Percentiles rank a stretch among this genome's conserved stretches.
phyloP scores from a whole-genome alignment of 306 rosid species.

The peach (Prunus persica) region Prunus_persica_NCBIv2 NC_034009.1:27254501-27255000 shows the following conservation, averaged over 20 bases:
- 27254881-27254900: too few species aligned
- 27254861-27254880: too few species aligned
- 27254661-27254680: not conserved
- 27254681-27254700: not conserved
- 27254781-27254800: too few species aligned
- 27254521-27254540: not conserved
- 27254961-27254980: constrained; percentile 4
- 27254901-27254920: too few species aligned
- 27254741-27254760: not conserved
- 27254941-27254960: too few species aligned
- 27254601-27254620: not conserved
- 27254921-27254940: too few species aligned
- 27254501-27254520: not conserved
- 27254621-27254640: not conserved
- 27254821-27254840: too few species aligned
- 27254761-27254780: not conserved
- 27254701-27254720: too few species aligned
- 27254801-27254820: too few species aligned
- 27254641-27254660: not conserved
- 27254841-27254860: too few species aligned
- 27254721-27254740: not conserved
- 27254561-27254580: not conserved
- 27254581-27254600: not conserved
- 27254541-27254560: not conserved
- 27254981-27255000: not conserved